Evolutionary conservation across 306 rosid species (phyloP), one percentile per base, ranked within the genome.

Genomic region (Malus sylvestris): DNA sequence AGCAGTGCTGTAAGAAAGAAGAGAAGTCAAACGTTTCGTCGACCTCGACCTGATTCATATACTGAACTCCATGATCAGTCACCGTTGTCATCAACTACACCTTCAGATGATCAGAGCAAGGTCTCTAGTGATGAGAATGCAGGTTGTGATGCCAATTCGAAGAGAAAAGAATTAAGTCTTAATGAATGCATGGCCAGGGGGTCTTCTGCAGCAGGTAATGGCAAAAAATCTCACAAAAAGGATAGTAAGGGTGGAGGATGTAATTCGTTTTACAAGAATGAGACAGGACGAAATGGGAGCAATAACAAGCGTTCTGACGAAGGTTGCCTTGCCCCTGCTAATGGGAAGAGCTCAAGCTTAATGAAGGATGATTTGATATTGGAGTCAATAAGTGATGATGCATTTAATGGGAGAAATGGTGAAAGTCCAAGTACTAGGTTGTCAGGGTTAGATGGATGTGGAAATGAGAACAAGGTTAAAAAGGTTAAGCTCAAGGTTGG

Each of bases 321-420:
- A 82, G 98, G 96, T 10, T 93, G 90, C 72, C 96, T 95, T 85
- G 95, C 98, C 53, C 97, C 96, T 1, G 95, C 92, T 61, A 89
- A 90, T 88, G 88, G 98, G 98, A 93, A 85, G 85, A 89, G 87
- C 83, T 71, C 90, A 19, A 87, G 89, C 73, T 80, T 79, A 74
- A 44, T 63, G 19, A 88, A 78, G 78, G 88, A 88, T 82, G 74
- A 59, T 44, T 76, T 80, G 67, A 89, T 82, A 53, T 78, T 74
- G 10, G 91, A 89, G 76, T 72, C 85, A 52, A 86, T 79, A 76
- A 83, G 16, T 73, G 84, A 75, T 15, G 96, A 85, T 55, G 58
- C 76, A 19, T 75, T 76, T 71, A 80, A 88, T 85, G 93, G 88
- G 49, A 79, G 81, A 73, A 85, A 86, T 85, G 75, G 81, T 14